phyloP scores from a whole-genome alignment of 306 rosid genomes.

The Pterocarpus macrocarpus region DNA sequence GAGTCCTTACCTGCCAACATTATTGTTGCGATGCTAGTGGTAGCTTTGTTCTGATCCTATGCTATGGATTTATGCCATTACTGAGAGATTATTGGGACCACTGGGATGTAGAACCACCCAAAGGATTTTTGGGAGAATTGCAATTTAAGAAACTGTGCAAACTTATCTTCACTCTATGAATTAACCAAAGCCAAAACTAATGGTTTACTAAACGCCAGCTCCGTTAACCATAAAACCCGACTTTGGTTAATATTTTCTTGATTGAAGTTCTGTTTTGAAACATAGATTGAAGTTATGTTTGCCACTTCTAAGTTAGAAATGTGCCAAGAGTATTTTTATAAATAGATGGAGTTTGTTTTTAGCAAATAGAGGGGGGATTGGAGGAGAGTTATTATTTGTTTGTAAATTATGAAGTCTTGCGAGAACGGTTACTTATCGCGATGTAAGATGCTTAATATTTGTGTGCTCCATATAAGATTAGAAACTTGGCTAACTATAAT shows the following conservation, averaged over 20 bases:
- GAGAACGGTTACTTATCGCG: not conserved
- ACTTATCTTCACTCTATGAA: slow-evolving; percentile 14
- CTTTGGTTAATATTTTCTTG: not conserved
- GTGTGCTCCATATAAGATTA: not conserved
- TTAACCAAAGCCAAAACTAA: not conserved
- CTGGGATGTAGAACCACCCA: not conserved
- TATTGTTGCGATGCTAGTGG: not conserved
- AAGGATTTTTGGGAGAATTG: not conserved
- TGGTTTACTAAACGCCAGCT: not conserved
- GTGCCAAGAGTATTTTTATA: not conserved
- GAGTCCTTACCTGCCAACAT: not conserved
- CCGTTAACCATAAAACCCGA: not conserved
- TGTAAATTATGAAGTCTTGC: not conserved
- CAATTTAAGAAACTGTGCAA: slow-evolving; percentile 21
- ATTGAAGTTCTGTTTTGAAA: too few relatives aligned
- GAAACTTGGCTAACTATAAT: not conserved
- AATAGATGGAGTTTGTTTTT: slow-evolving; percentile 20
- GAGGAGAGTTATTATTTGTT: not conserved
- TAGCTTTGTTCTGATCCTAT: slow-evolving; percentile 17
- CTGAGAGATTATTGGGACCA: too few relatives aligned
- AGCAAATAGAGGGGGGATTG: not conserved
- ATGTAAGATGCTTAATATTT: slow-evolving; percentile 2
- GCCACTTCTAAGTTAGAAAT: not conserved
- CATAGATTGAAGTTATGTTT: not conserved
- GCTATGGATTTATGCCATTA: not conserved